These are phyloP conservation scores for Suillus luteus DNA, from an alignment of 768 basidiomycete genomes.

Conservation along the genomic window DNA sequence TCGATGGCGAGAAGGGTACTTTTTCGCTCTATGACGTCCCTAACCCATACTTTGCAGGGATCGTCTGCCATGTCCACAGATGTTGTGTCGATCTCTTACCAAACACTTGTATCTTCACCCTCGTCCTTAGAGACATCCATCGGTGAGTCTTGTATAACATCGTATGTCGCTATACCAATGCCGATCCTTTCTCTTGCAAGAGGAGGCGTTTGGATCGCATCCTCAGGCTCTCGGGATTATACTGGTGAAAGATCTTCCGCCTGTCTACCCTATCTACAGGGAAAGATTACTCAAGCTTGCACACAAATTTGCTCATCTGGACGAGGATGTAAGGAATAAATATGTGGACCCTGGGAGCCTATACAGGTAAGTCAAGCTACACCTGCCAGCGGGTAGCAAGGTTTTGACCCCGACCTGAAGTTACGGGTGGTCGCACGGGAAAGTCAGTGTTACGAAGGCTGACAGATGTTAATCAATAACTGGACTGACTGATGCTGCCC, in stretches of 20 bases:
- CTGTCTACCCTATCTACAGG: slow-evolving; percentile 59
- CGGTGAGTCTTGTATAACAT: slow-evolving; percentile 39
- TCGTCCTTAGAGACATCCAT: slow-evolving; percentile 59
- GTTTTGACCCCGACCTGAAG: slow-evolving; percentile 35
- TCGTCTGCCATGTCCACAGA: slow-evolving; percentile 19
- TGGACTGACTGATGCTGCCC: neutral
- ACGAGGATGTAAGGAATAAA: slow-evolving; percentile 65
- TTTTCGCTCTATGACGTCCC: slow-evolving; percentile 4
- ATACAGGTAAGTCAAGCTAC: slow-evolving; percentile 59
- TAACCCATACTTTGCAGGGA: slow-evolving; percentile 18
- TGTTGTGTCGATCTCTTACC: slow-evolving; percentile 62
- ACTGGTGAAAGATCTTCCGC: slow-evolving; percentile 79
- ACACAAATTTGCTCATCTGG: slow-evolving; percentile 73
- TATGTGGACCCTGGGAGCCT: slow-evolving; percentile 71
- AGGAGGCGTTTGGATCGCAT: slow-evolving; percentile 81
- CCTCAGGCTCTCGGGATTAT: slow-evolving; percentile 79
- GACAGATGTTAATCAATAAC: neutral
- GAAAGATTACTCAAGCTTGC: slow-evolving; percentile 74
- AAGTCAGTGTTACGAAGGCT: slow-evolving; percentile 45
- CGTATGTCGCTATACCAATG: neutral
- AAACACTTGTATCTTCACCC: slow-evolving; percentile 54
- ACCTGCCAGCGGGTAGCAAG: neutral
- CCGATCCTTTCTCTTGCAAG: slow-evolving; percentile 36
- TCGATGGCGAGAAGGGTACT: slow-evolving; percentile 21
- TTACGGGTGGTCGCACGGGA: slow-evolving; percentile 99